Conservation (phyloP, 2,329 filamentous ascomycete genomes). For the Arachnopeziza araneosa region DNA sequence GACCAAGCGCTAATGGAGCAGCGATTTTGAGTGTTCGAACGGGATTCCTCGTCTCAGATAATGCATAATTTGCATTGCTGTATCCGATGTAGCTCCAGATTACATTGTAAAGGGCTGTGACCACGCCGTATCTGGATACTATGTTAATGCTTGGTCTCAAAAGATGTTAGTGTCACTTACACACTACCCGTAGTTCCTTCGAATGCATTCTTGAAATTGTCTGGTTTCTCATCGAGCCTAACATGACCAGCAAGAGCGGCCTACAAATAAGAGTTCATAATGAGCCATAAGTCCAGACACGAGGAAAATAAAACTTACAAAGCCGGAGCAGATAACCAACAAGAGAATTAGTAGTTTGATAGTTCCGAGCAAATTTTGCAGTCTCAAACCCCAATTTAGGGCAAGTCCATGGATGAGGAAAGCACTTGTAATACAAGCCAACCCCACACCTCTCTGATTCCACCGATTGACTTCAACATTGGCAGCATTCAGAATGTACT, state of each 20-base stretch:
- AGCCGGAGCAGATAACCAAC: conserved; percentile 59
- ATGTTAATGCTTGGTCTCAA: background rate
- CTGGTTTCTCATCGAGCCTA: conserved; percentile 49
- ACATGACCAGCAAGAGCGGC: conserved; percentile 53
- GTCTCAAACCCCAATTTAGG: conserved; percentile 59
- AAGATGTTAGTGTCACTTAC: conserved; percentile 27
- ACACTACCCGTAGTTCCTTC: conserved; percentile 59
- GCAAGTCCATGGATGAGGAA: conserved; percentile 61
- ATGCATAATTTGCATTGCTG: conserved; percentile 62
- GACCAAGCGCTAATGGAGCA: conserved; percentile 53
- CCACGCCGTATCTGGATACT: conserved; percentile 44
- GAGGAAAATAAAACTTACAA: conserved; percentile 31
- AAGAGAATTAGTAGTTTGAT: conserved; percentile 63
- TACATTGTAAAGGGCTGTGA: conserved; percentile 67
- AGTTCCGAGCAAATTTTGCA: conserved; percentile 60
- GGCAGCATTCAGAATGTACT: conserved; percentile 64
- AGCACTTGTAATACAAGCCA: conserved; percentile 60
- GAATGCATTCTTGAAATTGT: conserved; percentile 60
- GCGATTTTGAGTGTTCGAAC: conserved; percentile 59
- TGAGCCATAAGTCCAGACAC: background rate
- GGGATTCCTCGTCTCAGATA: conserved; percentile 61
- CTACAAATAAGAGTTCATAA: background rate
- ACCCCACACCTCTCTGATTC: conserved; percentile 61
- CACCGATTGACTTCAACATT: conserved; percentile 56
- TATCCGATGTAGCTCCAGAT: conserved; percentile 67